Conservation (phyloP, 2,329 filamentous ascomycete genomes). For the Sarocladium strictum region DNA sequence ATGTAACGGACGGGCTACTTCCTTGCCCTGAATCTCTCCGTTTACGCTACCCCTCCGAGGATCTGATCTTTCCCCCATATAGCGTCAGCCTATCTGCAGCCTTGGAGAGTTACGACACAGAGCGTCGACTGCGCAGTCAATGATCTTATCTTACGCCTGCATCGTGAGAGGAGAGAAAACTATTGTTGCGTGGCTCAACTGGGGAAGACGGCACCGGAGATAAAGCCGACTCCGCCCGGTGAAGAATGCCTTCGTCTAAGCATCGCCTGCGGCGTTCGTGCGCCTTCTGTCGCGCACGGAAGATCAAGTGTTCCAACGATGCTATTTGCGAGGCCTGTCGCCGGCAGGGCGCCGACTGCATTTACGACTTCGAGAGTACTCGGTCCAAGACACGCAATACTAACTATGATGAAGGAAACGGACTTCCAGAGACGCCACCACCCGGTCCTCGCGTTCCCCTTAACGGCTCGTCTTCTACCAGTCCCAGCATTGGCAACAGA, state of each 20-base stretch:
- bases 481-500: constrained; percentile 14
- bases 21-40: not conserved
- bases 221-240: no score
- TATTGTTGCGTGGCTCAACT: no score
- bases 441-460: constrained; percentile 11
- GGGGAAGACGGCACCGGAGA: no score
- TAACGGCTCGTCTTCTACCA: constrained; percentile 19
- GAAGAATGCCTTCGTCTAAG: constrained; percentile 14
- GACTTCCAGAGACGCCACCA: constrained; percentile 8
- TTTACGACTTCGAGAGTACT: constrained; percentile 30
- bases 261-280: constrained; percentile 28
- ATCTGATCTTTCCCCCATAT: no score
- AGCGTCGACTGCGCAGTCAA: no score
- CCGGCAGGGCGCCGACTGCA: constrained; percentile 29
- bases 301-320: constrained; percentile 33
- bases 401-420: constrained; percentile 20
- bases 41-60: not conserved
- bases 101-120: no score
- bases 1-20: not conserved
- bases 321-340: constrained; percentile 31
- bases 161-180: no score
- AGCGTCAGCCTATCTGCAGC: no score
- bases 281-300: constrained; percentile 30
- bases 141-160: no score
- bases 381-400: constrained; percentile 22